A percentile compares a stretch with the other conserved stretches of the same genome.
Evolutionary conservation across 2,329 filamentous ascomycete species (phyloP).

Genomic region (Scedosporium minutisporum): DNA sequence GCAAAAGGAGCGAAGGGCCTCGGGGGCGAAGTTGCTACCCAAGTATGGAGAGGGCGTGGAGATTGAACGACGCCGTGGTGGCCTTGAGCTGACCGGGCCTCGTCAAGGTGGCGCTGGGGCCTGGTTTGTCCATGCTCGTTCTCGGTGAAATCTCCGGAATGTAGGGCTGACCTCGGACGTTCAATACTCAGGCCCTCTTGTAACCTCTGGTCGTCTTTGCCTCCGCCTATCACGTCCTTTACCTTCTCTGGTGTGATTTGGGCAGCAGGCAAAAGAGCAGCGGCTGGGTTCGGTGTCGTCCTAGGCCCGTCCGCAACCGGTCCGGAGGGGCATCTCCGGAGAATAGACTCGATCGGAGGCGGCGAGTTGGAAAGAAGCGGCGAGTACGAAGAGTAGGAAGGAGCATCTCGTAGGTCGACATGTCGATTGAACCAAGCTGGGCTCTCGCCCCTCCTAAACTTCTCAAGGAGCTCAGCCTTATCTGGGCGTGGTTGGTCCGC

Average conservation of each 20-base stretch:
- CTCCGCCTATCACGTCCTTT: conserved; percentile 15
- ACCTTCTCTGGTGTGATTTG: conserved; percentile 38
- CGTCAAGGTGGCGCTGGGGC: background rate
- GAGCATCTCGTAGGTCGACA: conserved; percentile 30
- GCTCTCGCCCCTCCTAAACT: conserved; percentile 70
- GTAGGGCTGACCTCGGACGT: conserved; percentile 68
- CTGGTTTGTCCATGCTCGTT: background rate
- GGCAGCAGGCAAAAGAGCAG: conserved; percentile 26
- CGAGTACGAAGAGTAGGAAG: background rate
- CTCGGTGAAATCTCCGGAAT: conserved; percentile 55
- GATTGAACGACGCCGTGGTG: background rate
- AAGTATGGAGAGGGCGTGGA: conserved; percentile 20
- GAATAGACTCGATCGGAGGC: conserved; percentile 27
- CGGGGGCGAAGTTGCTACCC: conserved; percentile 48
- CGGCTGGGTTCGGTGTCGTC: background rate
- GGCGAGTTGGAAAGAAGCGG: background rate
- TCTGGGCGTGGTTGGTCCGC: conserved; percentile 36
- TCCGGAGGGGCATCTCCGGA: conserved; percentile 14
- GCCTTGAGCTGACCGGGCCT: background rate
- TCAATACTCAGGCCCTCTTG: conserved; percentile 58
- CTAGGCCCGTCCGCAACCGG: background rate
- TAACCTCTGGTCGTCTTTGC: conserved; percentile 28
- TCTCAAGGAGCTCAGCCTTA: conserved; percentile 71
- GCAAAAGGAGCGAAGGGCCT: conserved; percentile 38
- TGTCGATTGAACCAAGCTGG: conserved; percentile 62